phyloP scores from a whole-genome alignment of 345 rosid species.

The Eutrema japonicum region DNA sequence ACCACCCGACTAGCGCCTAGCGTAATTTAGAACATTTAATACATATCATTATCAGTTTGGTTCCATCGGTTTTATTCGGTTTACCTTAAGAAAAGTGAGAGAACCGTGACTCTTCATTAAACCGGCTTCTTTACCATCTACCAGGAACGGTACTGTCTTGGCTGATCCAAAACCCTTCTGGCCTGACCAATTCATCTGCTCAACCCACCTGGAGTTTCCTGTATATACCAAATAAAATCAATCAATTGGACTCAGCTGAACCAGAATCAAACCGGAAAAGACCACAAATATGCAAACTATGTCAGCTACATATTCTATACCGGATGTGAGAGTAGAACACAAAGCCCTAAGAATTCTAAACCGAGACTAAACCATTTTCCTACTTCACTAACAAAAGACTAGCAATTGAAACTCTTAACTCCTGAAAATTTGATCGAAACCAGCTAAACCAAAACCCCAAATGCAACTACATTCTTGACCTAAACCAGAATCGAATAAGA shows the following conservation, averaged over 20 bases:
- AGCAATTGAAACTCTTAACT: neutral
- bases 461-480: neutral
- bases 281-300: neutral
- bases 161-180: constrained; percentile 58
- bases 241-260: neutral
- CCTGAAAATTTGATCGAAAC: neutral
- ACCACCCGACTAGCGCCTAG: too few species aligned
- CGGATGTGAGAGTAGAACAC: neutral
- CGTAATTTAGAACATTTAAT: too few species aligned
- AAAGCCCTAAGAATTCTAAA: neutral
- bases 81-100: constrained; percentile 73
- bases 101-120: constrained; percentile 67
- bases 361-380: neutral
- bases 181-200: constrained; percentile 80
- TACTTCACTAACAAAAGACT: neutral
- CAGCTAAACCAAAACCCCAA: neutral
- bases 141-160: constrained; percentile 53
- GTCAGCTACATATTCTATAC: neutral
- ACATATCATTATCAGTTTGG: too few species aligned
- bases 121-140: constrained; percentile 67
- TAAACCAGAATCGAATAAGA: neutral
- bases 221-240: neutral
- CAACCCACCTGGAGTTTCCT: constrained; percentile 88
- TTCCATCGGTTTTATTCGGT: neutral
- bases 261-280: neutral